Conservation (phyloP, 2,329 filamentous ascomycete genomes). For the Xylariaceae sp. region DNA sequence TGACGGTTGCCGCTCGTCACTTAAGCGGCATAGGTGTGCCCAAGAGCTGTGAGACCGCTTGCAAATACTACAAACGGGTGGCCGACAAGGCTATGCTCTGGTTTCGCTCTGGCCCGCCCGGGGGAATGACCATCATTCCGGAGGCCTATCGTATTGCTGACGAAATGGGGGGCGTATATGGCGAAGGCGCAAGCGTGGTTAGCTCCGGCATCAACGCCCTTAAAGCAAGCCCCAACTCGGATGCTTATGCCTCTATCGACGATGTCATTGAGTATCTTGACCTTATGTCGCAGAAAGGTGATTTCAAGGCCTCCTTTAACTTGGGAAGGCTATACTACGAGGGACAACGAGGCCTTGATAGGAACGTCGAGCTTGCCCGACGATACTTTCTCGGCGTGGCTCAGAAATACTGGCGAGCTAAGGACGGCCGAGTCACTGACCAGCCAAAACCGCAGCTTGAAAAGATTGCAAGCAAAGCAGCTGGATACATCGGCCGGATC, state of each 20-base stretch:
- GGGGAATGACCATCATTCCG: slow-evolving; percentile 71
- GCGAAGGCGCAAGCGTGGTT: slow-evolving; percentile 85
- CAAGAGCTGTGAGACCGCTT: slow-evolving; percentile 79
- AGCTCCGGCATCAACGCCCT: slow-evolving; percentile 82
- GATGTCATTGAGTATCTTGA: slow-evolving; percentile 94
- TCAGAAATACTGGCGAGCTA: slow-evolving; percentile 70
- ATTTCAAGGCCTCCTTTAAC: slow-evolving; percentile 81
- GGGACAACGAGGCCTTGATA: slow-evolving; percentile 69
- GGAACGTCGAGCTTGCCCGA: slow-evolving; percentile 69
- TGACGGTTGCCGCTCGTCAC: slow-evolving; percentile 87
- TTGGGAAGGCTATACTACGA: slow-evolving; percentile 86
- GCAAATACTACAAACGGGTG: slow-evolving; percentile 85
- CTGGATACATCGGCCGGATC: slow-evolving; percentile 85
- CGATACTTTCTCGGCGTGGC: slow-evolving; percentile 79
- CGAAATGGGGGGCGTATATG: slow-evolving; percentile 87
- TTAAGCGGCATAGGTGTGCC: slow-evolving; percentile 80
- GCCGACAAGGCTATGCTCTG: slow-evolving; percentile 89
- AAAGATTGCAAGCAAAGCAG: slow-evolving; percentile 75
- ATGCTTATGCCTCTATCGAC: slow-evolving; percentile 80
- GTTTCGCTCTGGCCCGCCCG: slow-evolving; percentile 85
- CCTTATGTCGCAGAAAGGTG: slow-evolving; percentile 83
- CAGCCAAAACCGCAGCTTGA: slow-evolving; percentile 68
- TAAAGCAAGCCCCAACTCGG: slow-evolving; percentile 67
- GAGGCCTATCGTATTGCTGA: slow-evolving; percentile 86
- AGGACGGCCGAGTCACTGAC: slow-evolving; percentile 66